Conservation (phyloP, 495 filamentous ascomycete genomes). For the Penicillium steckii region DNA sequence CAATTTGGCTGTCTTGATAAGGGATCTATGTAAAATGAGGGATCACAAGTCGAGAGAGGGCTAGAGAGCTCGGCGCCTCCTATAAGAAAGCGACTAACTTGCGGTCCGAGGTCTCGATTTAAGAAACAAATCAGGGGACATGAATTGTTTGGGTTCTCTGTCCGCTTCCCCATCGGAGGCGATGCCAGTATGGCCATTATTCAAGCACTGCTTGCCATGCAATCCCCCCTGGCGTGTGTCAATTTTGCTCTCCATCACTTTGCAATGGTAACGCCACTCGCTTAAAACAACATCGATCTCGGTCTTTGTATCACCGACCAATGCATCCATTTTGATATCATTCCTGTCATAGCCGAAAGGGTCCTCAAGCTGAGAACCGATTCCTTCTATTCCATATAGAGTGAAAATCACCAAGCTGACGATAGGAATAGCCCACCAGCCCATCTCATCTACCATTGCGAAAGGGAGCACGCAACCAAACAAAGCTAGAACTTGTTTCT, state of each 20-base stretch:
- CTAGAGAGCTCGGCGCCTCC: too few relatives aligned
- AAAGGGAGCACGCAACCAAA: constrained; percentile 74
- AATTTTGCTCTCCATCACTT: constrained; percentile 19
- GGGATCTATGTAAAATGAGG: too few relatives aligned
- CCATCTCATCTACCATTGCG: constrained; percentile 69
- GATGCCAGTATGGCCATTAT: constrained; percentile 8
- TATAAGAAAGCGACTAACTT: too few relatives aligned
- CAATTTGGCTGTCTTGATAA: too few relatives aligned
- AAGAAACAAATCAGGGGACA: constrained; percentile 40
- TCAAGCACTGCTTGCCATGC: constrained; percentile 15
- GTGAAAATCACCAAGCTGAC: constrained; percentile 69
- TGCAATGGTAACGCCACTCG: constrained; percentile 54
- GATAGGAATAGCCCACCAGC: constrained; percentile 71
- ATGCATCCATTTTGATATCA: constrained; percentile 77
- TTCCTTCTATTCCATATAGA: constrained; percentile 72
- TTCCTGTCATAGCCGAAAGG: constrained; percentile 74
- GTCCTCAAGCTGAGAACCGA: constrained; percentile 72
- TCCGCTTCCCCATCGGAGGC: neutral
- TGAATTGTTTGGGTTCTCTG: constrained; percentile 17
- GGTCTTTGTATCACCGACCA: constrained; percentile 63
- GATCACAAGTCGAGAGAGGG: too few relatives aligned
- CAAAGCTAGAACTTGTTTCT: constrained; percentile 71
- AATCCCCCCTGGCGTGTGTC: neutral
- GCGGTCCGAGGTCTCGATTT: constrained; percentile 15
- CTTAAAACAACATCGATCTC: constrained; percentile 64